Base-by-base conservation (phyloP, 2,329 filamentous ascomycete genomes). In the Penicillium palitans region DNA sequence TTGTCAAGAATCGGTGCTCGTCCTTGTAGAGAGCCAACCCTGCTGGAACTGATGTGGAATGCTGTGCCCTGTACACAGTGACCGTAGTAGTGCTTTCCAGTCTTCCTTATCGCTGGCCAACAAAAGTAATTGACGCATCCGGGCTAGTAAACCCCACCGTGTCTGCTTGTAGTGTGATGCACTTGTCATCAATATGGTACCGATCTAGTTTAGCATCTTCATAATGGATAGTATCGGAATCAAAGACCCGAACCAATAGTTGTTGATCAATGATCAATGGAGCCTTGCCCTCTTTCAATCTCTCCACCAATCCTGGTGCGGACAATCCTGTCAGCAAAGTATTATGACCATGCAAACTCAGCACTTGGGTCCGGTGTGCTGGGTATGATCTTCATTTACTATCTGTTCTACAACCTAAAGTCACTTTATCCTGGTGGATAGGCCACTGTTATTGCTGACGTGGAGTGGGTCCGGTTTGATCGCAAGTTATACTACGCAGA, bases 241-340 rank as follows among this genome's bases (percentile, higher is more conserved):
- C 59, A 75, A 70, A 0, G 66, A 74, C 17, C 62, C 72, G 7
- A 66, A 71, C 33, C 70, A 69, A 1, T 76, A 80, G 66, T 73
- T 72, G 24, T 61, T 74, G 35, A 79, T 80, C 66, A 80, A 79
- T 74, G 35, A 79, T 80, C 66, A 80, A 79, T 58, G 65, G 74
- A 7, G 66, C 68, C 6, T 68, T 80, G 15, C 72, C 79, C 37
- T 72, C 79, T 47, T 73, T 75, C 66, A 77, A 76, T 49, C 67
- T 76, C 37, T 57, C 75, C 55, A 68, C 70, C 29, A 72, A 78
- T 17, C 57, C 76, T 77, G 25, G 62, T 79, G 51, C 74, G 78
- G 63, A 80, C 78, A 0, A 76, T 73, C 37, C 72, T 76, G 51
- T 75, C 70, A 12, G 77, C 68, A 7, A 63, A 71, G 13, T 78